Percentiles rank a stretch among this genome's conserved stretches.
Evolutionary conservation across 495 filamentous ascomycete genomes (phyloP).

Genomic region (Margaritispora aquatica): DNA sequence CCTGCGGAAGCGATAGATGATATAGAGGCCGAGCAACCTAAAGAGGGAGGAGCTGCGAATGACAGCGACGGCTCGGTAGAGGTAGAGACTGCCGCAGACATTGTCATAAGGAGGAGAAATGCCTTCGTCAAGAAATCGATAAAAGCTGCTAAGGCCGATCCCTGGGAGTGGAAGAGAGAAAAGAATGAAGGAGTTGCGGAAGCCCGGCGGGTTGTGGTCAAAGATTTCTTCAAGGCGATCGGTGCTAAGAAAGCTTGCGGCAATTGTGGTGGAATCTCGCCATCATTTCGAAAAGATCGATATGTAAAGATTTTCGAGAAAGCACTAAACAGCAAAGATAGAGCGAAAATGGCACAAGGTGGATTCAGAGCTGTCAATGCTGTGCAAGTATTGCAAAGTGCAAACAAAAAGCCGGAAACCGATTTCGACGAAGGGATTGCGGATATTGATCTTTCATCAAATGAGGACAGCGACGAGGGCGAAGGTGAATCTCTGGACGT

Average conservation of each 20-base stretch:
- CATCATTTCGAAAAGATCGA: slow-evolving; percentile 75
- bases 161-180: slow-evolving; percentile 33
- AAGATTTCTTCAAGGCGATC: slow-evolving; percentile 71
- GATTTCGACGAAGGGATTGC: slow-evolving; percentile 61
- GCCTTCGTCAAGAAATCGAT: slow-evolving; percentile 63
- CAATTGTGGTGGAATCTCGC: slow-evolving; percentile 68
- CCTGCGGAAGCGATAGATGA: slow-evolving; percentile 64
- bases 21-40: slow-evolving; percentile 34
- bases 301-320: slow-evolving; percentile 92
- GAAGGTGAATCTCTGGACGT: slow-evolving; percentile 42
- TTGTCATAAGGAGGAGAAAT: slow-evolving; percentile 58
- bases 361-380: slow-evolving; percentile 65
- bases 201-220: slow-evolving; percentile 65
- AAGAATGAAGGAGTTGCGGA: slow-evolving; percentile 81
- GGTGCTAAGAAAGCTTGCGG: slow-evolving; percentile 57
- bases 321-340: slow-evolving; percentile 61
- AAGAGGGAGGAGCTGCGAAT: slow-evolving; percentile 24
- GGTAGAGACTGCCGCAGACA: slow-evolving; percentile 36
- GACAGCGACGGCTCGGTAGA: slow-evolving; percentile 26
- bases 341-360: slow-evolving; percentile 62
- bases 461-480: slow-evolving; percentile 40
- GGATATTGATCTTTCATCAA: slow-evolving; percentile 48
- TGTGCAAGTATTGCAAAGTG: slow-evolving; percentile 24
- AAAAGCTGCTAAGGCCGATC: slow-evolving; percentile 28
- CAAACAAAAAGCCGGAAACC: slow-evolving; percentile 22